phyloP scores from a whole-genome alignment of 1,284 basidiomycete genomes.

The Rhodotorula sp. region DNA sequence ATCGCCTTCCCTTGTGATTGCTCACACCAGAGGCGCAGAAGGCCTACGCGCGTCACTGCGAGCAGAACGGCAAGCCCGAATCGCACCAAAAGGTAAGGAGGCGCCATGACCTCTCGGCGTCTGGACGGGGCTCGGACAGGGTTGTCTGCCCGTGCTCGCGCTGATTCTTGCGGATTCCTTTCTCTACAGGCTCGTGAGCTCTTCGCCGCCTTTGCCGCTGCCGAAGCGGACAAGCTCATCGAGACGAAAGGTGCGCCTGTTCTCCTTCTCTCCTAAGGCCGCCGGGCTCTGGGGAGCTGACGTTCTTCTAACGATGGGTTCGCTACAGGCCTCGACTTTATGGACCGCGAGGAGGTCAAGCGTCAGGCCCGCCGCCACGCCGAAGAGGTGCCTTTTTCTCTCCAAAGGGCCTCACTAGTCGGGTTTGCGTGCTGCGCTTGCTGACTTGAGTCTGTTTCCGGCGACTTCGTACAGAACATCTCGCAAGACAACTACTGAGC shows the following conservation, averaged over 20 bases:
- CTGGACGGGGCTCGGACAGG: too few species aligned
- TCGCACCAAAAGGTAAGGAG: slow-evolving; percentile 25
- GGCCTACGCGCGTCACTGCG: slow-evolving; percentile 49
- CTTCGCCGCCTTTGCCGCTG: slow-evolving; percentile 50
- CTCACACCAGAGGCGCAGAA: slow-evolving; percentile 20
- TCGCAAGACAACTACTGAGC: background rate
- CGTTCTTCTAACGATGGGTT: background rate
- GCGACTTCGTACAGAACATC: background rate
- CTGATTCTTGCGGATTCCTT: background rate
- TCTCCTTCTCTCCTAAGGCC: background rate
- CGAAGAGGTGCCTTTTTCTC: slow-evolving; percentile 7
- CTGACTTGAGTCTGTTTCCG: background rate
- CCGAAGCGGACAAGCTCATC: slow-evolving; percentile 51
- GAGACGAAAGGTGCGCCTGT: slow-evolving; percentile 31
- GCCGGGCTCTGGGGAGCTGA: background rate
- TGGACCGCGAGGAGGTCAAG: slow-evolving; percentile 36
- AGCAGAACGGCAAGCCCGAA: slow-evolving; percentile 44
- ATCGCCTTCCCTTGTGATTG: background rate
- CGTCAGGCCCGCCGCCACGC: slow-evolving; percentile 31
- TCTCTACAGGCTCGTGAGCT: slow-evolving; percentile 45
- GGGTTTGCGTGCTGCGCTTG: background rate
- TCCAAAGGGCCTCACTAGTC: too few species aligned
- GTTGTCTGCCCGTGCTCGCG: too few species aligned
- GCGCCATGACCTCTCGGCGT: too few species aligned
- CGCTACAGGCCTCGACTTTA: slow-evolving; percentile 11